phyloP scores from a whole-genome alignment of 148 eudicot species.

The Rhododendron simsii region DNA sequence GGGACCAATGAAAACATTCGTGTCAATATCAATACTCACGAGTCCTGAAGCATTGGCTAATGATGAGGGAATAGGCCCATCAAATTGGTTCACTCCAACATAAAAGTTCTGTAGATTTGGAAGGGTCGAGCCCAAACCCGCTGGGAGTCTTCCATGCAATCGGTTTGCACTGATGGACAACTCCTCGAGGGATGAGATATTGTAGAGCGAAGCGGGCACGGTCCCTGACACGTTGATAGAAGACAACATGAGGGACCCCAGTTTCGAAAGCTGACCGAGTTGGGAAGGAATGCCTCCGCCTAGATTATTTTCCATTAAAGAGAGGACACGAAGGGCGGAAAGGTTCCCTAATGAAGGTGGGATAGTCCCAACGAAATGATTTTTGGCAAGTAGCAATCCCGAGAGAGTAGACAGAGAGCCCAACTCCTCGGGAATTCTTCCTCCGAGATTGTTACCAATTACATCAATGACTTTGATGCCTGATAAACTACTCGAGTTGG shows the following conservation, averaged over 20 bases:
- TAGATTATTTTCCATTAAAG: background rate
- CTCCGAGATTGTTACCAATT: background rate
- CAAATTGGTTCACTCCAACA: conserved; percentile 1
- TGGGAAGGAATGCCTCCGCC: conserved; percentile 7
- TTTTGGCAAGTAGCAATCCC: background rate
- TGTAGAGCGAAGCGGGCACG: conserved; percentile 13
- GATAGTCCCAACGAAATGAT: background rate
- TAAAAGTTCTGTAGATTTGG: conserved; percentile 3
- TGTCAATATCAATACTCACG: background rate
- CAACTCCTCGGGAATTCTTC: conserved; percentile 5
- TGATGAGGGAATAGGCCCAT: conserved; percentile 16
- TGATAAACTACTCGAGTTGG: conserved; percentile 4
- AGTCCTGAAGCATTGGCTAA: conserved; percentile 17
- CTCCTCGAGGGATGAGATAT: conserved; percentile 11
- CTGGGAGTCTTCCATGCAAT: conserved; percentile 8
- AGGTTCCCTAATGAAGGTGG: background rate
- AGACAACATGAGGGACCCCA: background rate
- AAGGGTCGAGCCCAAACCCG: conserved; percentile 10
- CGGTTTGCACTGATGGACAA: conserved; percentile 6
- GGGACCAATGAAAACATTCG: conserved; percentile 8
- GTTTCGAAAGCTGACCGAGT: background rate
- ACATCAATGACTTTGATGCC: background rate
- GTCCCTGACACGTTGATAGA: conserved; percentile 10
- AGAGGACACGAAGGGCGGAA: background rate
- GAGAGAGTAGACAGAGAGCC: background rate